Evolutionary conservation across 139 green algal genomes (phyloP), one percentile per base, ranked within the genome.

Genomic region (Closterium sp.): DNA sequence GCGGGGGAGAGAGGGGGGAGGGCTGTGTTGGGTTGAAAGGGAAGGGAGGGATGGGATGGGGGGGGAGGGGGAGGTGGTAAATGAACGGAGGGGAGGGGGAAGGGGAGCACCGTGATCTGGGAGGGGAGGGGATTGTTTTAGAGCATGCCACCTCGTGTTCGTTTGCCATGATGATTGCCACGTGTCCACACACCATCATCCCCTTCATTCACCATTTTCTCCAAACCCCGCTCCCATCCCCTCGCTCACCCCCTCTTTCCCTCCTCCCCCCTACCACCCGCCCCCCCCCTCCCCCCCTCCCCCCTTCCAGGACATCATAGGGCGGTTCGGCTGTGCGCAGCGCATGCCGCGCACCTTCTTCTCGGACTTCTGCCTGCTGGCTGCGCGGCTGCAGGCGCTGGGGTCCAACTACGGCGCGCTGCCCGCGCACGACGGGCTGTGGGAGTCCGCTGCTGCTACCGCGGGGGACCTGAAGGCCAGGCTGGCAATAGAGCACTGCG

Each of bases 401-500:
- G 97, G 97, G 0, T 96, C 91, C 0, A n/a, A 90, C 83, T 99
- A 99, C 87, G 97, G 97, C 0, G 97, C 96, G 0, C 87, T 94
- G 9, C 64, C 85, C 12, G 91, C 33, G 9, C 97, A 99, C 93
- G 97, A 99, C 83, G 97, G 97, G 7, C 86, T 96, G 86, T 95
- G 94, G 64, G 95, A 98, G 91, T 97, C 95, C 8, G 97, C 97
- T 7, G 81, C 83, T 0, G 92, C 88, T 19, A 98, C 97, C 19
- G 84, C 94, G 3, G 88, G 96, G 90, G 95, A 91, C 33, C 90
- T 98, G 34, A 93, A 95, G n/a, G 97, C 97, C 0, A 95, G 97
- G 1, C 94, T 99, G 28, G 97, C 96, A 0, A 94, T 99, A 33
- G 97, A 99, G 95, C 97, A 98, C 93, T 98, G 96, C 93, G 96